A percentile compares a stretch with the other conserved stretches of the same genome.
Conservation (phyloP, 108 stramenopile species). For the Pseudonitzschia pungens region DNA sequence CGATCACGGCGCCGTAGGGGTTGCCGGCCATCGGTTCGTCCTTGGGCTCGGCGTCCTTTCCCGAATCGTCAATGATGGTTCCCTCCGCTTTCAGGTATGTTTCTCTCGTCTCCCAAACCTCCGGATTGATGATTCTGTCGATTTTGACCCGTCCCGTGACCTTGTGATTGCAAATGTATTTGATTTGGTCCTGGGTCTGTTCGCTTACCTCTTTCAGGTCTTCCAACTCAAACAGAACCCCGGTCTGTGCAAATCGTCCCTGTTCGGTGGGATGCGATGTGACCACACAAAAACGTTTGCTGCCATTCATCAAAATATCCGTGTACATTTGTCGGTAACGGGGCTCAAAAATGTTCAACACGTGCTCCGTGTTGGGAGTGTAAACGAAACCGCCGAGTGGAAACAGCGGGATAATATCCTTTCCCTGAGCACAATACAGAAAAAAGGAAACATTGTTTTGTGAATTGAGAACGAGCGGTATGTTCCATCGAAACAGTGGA, state of each 20-base stretch:
- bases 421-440: conserved; percentile 21
- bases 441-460: neutral
- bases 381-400: conserved; percentile 85
- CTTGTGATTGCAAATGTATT: conserved; percentile 87
- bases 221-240: conserved; percentile 78
- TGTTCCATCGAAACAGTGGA: neutral
- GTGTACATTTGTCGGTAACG: conserved; percentile 90
- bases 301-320: conserved; percentile 87
- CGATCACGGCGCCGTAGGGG: conserved; percentile 36
- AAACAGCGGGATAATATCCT: conserved; percentile 76
- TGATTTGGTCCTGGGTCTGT: conserved; percentile 80
- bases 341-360: conserved; percentile 90
- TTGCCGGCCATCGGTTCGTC: conserved; percentile 21
- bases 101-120: conserved; percentile 66
- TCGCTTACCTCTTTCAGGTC: conserved; percentile 86
- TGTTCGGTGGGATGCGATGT: conserved; percentile 76
- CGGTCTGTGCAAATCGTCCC: conserved; percentile 77
- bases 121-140: conserved; percentile 73
- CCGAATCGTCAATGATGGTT: conserved; percentile 73
- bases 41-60: conserved; percentile 27
- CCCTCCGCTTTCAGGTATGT: conserved; percentile 80
- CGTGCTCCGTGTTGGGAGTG: conserved; percentile 86
- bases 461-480: neutral
- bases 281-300: conserved; percentile 74
- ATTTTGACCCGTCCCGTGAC: conserved; percentile 78